Percentiles rank a stretch among this genome's conserved stretches.
Evolutionary conservation across 306 rosid species (phyloP).

Genomic region (Pterocarpus macrocarpus): DNA sequence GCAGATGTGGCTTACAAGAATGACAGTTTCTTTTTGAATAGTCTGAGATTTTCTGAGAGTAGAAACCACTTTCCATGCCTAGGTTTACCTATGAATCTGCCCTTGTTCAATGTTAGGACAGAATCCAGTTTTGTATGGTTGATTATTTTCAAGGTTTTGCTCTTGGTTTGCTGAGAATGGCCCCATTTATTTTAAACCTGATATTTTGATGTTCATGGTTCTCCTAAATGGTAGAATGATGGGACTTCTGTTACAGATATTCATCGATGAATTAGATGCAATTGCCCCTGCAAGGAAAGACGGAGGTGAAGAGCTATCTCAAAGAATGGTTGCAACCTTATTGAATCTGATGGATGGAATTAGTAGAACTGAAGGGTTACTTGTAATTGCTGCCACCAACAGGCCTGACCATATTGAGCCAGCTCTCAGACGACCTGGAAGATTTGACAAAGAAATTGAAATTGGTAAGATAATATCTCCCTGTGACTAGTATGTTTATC

Average conservation of each 20-base stretch:
- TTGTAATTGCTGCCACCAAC: conserved; percentile 90
- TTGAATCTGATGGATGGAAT: conserved; percentile 90
- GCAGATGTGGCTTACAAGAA: conserved; percentile 1
- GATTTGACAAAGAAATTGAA: conserved; percentile 93
- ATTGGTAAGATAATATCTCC: conserved; percentile 62
- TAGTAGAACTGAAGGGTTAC: conserved; percentile 68
- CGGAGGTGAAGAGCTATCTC: conserved; percentile 89
- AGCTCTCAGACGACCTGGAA: conserved; percentile 94
- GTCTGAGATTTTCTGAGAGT: conserved; percentile 15
- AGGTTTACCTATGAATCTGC: conserved; percentile 19
- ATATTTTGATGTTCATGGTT: conserved; percentile 31
- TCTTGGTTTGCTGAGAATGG: conserved; percentile 28
- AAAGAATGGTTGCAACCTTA: conserved; percentile 84
- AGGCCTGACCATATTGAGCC: conserved; percentile 89
- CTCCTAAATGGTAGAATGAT: conserved; percentile 36
- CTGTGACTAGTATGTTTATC: conserved; percentile 6
- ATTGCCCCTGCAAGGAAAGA: conserved; percentile 91
- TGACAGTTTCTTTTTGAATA: background rate
- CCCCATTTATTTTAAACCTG: conserved; percentile 31
- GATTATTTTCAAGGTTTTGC: conserved; percentile 31
- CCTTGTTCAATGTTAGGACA: conserved; percentile 1
- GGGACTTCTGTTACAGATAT: conserved; percentile 62
- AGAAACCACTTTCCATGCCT: background rate
- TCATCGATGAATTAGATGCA: conserved; percentile 94
- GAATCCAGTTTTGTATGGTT: conserved; percentile 10